phyloP scores from a whole-genome alignment of 768 basidiomycete genomes.

The Kwoniella mangroviensis region DNA sequence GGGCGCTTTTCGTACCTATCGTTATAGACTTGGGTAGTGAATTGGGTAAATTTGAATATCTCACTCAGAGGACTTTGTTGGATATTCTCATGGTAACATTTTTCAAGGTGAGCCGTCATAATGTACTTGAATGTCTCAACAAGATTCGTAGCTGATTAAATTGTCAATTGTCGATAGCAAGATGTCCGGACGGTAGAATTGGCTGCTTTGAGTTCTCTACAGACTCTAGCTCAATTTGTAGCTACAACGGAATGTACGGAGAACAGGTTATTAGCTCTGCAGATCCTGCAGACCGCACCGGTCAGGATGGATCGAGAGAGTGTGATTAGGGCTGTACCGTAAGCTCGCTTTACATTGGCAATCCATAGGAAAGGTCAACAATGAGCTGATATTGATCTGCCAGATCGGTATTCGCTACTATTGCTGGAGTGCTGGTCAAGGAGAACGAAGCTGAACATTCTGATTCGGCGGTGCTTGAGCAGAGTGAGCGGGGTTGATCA shows the following conservation, averaged over 20 bases:
- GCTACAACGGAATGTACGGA: constrained; percentile 27
- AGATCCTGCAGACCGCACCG: constrained; percentile 38
- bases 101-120: constrained; percentile 41
- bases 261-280: constrained; percentile 35
- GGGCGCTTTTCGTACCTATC: constrained; percentile 39
- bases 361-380: too few relatives aligned
- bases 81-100: constrained; percentile 41
- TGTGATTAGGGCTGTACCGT: constrained; percentile 34
- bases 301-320: constrained; percentile 28
- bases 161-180: constrained; percentile 27
- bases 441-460: constrained; percentile 24
- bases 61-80: constrained; percentile 35
- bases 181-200: constrained; percentile 33
- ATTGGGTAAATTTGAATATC: constrained; percentile 25
- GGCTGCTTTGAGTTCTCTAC: constrained; percentile 32
- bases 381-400: not conserved
- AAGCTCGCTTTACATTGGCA: too few relatives aligned
- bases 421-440: constrained; percentile 28
- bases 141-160: not conserved
- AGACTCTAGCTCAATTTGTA: constrained; percentile 37
- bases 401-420: constrained; percentile 23
- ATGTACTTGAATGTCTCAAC: not conserved
- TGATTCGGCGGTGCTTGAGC: constrained; percentile 34
- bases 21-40: constrained; percentile 33
- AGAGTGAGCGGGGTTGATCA: constrained; percentile 16